Evolutionary conservation across 164 flowering plant species (phyloP), one percentile per base, ranked within the genome.

Genomic region (Stephania yunnanensis): DNA sequence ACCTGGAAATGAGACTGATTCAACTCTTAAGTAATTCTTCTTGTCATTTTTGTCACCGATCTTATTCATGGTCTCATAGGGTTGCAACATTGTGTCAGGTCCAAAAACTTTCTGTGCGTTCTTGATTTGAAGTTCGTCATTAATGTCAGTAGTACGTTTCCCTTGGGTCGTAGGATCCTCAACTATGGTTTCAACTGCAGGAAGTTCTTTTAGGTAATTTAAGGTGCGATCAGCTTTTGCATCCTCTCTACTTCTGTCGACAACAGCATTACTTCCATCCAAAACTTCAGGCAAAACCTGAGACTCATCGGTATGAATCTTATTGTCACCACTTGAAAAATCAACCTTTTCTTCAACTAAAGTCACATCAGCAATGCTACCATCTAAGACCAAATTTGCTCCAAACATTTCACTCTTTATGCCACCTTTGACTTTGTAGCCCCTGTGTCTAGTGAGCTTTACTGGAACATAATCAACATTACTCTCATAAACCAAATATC

Each of bases 401-500:
- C 53, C 4, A 68, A 20, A 52, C 5, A 53, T 45, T 58, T 75
- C 42, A 20, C 5, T 10, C n/a, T 9, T 31, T 9, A 29, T 25
- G n/a, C 29, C 10, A 20, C 31, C 5, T 71, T 71, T 65, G 50
- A 50, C 75, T 52, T 46, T 70, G 44, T 53, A 13, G 36, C n/a
- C 71, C 69, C 10, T 15, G 25, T 29, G 68, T 58, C 19, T 31
- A 12, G 68, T 13, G 67, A 48, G 44, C 42, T 71, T 29, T 45
- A 42, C 30, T 46, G 73, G 69, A 11, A 4, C 30, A 6, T 36
- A 15, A 68, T 58, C 63, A 6, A 42, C 44, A 13, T 68, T 52
- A 6, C 76, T 70, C 50, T 61, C 55, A 65, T 61, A 80, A 6
- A 70, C 68, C 70, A 76, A 71, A 61, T 20, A 44, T 73, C 79